Base-by-base conservation (phyloP, 129 eudicot genomes). In the Escallonia rubra region DNA sequence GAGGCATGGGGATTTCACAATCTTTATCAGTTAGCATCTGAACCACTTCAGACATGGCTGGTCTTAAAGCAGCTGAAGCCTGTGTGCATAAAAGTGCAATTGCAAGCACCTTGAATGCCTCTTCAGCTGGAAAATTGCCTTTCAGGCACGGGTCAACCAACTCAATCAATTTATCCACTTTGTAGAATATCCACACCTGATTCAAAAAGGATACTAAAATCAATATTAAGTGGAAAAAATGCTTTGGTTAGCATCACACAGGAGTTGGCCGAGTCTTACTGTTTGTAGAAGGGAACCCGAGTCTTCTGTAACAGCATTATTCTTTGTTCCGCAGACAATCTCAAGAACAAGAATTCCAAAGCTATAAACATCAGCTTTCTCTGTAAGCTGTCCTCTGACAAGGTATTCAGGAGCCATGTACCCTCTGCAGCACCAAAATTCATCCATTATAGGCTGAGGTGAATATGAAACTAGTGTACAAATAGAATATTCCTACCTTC, bases 331-430 rank as follows among this genome's bases (percentile, higher is more conserved):
- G 16, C 62, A 16, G 8, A 58, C 41, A 58, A 58, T 58, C 42
- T 58, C 62, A 34, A 58, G 62, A 58, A 58, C 62, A 8, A 58
- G 62, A 41, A 34, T 42, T 8, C 62, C 62, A 58, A 13, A 58
- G 42, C 62, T 58, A 7, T 58, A 58, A 34, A 58, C 62, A 34
- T 58, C 62, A 13, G 62, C 62, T 34, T 58, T 58, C 62, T 58
- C 62, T 3, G 62, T 58, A 58, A 58, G 62, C 4, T 58, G 62
- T 58, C 62, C 62, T 4, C 62, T 41, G 34, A 34, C 62, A 58
- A 58, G 62, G 34, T 58, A 58, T 34, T 58, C 62, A 58, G 62
- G 62, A 38, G 62, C 62, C 62, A 58, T 58, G 38, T 58, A 58
- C 3, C 62, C 62, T 58, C 62, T 58, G 62, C 62, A 58, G 10